Base-by-base conservation (phyloP, 2,329 filamentous ascomycete genomes). In the Fonsecaea pedrosoi region DNA sequence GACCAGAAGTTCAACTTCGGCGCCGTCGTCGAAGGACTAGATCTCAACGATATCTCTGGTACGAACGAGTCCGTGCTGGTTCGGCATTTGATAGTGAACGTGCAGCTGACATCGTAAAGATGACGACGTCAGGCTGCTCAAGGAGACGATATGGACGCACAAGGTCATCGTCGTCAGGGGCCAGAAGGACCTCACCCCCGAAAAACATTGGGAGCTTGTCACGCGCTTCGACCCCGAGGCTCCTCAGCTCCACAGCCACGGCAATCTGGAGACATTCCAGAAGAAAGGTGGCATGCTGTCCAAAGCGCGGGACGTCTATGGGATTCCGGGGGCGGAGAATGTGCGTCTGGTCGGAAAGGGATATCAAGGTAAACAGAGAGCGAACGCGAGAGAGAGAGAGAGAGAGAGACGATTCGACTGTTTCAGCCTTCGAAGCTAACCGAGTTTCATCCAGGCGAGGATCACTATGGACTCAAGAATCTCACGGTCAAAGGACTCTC, bases 131-230 rank as follows among this genome's bases (percentile, higher is more conserved):
- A 64, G 75, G 37, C 73, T 73, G 9, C 72, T 82, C 12, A 74
- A 75, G 55, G 76, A 80, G 4, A 75, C 78, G 12, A 81, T 81
- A 65, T 80, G 80, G 79, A 78, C 71, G 7, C 78, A 82, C 70
- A 82, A 82, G 71, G 73, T 82, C 3, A 72, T 82, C 9, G 74
- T 82, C 30, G 77, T 82, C 42, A 82, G 79, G 70, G 77, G 77
- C n/a, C 81, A 83, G 65, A 73, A 79, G 32, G 66, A 79, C 40
- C 74, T 83, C 0, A 69, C 72, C 8, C 80, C 81, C 2, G 74
- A 75, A 40, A 81, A 82, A 70, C 80, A 82, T 56, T 83, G 80
- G 81, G 79, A 82, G 54, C 73, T 83, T 1, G 78, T 83, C 10
- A 78, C 76, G 4, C 75, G 79, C 5, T 80, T 82, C 63, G 81